Evolutionary conservation across 352 stramenopile genomes (phyloP).

Genomic region (Pythium pyrilobum): DNA sequence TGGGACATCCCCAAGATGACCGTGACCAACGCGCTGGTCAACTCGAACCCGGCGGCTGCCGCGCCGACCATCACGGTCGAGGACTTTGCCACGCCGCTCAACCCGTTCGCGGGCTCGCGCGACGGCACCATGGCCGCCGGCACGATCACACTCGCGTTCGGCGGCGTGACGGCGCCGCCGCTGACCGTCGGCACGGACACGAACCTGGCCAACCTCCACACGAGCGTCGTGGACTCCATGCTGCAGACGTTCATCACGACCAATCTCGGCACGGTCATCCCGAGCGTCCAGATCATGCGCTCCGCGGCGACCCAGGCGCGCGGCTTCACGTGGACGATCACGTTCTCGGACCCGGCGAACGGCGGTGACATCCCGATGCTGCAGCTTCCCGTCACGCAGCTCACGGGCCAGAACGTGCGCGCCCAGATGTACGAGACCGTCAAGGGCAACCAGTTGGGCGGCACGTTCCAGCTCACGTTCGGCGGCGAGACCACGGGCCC

Average conservation of each 20-base stretch:
- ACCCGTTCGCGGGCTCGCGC: conserved; percentile 51
- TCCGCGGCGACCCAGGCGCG: conserved; percentile 56
- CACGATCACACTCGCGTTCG: conserved; percentile 61
- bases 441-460: conserved; percentile 86
- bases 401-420: conserved; percentile 28
- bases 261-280: conserved; percentile 32
- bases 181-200: conserved; percentile 47
- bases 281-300: conserved; percentile 42
- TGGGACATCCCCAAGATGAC: conserved; percentile 85
- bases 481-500: conserved; percentile 91
- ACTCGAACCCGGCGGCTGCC: conserved; percentile 16
- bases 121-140: conserved; percentile 91
- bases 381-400: conserved; percentile 28
- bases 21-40: conserved; percentile 20
- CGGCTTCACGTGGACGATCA: conserved; percentile 82
- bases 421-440: conserved; percentile 64
- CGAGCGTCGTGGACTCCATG: conserved; percentile 24
- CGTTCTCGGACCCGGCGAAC: conserved; percentile 43
- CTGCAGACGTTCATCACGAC: conserved; percentile 38
- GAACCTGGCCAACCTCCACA: conserved; percentile 20
- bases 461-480: conserved; percentile 92
- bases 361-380: conserved; percentile 82
- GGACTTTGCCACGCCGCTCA: conserved; percentile 32
- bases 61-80: conserved; percentile 33
- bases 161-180: conserved; percentile 28